Conservation (phyloP, 108 stramenopile genomes). For the Skeletonema menzelii region DNA sequence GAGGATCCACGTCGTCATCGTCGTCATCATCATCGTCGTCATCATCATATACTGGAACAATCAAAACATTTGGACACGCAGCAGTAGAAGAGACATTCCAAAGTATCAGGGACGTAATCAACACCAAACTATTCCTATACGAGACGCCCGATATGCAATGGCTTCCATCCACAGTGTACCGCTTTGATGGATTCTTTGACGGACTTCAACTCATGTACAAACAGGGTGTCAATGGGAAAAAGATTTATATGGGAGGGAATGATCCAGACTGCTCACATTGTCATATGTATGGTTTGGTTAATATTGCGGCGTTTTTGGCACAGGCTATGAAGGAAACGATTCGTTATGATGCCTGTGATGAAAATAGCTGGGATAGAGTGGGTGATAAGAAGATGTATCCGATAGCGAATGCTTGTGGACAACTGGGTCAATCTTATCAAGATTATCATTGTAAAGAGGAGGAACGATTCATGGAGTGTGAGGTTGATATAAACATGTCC, state of each 20-base stretch:
- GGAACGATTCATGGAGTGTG: slow-evolving; percentile 54
- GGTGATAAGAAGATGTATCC: slow-evolving; percentile 39
- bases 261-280: slow-evolving; percentile 29
- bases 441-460: slow-evolving; percentile 52
- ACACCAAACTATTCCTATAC: slow-evolving; percentile 41
- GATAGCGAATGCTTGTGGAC: slow-evolving; percentile 46
- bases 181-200: slow-evolving; percentile 42
- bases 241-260: slow-evolving; percentile 34
- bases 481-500: slow-evolving; percentile 44
- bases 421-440: slow-evolving; percentile 40
- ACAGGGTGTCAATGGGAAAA: slow-evolving; percentile 46
- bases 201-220: slow-evolving; percentile 44
- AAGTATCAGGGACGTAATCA: slow-evolving; percentile 18
- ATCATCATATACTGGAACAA: slow-evolving; percentile 3
- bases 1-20: background rate
- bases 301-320: slow-evolving; percentile 48
- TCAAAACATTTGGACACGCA: background rate
- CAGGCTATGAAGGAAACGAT: slow-evolving; percentile 64
- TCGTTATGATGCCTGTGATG: slow-evolving; percentile 57
- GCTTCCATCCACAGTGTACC: slow-evolving; percentile 49
- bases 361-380: slow-evolving; percentile 58
- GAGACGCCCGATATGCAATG: slow-evolving; percentile 43
- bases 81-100: slow-evolving; percentile 26
- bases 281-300: slow-evolving; percentile 49
- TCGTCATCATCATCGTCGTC: background rate